These are phyloP conservation scores for Endotrypanum monterogeii DNA, from an alignment of 208 protist genomes.

Conservation along the genomic window DNA sequence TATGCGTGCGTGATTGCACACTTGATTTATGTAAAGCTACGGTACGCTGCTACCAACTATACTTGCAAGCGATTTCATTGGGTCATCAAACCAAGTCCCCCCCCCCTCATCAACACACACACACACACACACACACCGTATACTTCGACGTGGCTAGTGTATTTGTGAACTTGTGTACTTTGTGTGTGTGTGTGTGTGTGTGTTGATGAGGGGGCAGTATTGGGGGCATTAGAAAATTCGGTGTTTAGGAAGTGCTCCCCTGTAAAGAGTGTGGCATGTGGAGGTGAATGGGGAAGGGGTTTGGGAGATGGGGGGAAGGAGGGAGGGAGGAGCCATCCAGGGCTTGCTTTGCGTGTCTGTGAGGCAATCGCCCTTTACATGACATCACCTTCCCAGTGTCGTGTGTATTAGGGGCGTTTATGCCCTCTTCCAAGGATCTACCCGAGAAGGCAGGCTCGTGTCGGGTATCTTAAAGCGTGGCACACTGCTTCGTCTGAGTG, in stretches of 20 bases:
- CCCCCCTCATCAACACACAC: background rate
- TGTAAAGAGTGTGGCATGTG: background rate
- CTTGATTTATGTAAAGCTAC: slow-evolving; percentile 8
- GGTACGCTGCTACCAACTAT: background rate
- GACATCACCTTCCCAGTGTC: background rate
- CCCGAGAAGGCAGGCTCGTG: background rate
- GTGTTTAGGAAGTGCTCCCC: background rate
- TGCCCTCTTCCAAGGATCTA: background rate
- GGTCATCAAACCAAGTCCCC: too few relatives aligned
- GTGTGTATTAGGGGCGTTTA: background rate
- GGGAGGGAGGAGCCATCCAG: too few relatives aligned
- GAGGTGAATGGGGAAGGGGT: background rate
- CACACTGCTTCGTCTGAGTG: background rate
- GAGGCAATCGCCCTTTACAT: background rate
- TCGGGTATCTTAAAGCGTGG: background rate
- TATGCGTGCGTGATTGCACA: background rate
- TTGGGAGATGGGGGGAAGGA: background rate
- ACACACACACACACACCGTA: background rate
- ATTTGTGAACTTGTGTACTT: too few relatives aligned
- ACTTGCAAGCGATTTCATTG: background rate
- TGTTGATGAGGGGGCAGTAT: background rate
- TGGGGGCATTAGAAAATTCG: background rate
- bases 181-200: background rate
- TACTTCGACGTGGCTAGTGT: too few relatives aligned
- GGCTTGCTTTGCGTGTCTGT: background rate